Evolutionary conservation across 768 basidiomycete genomes (phyloP).

Genomic region (Russula earlei): DNA sequence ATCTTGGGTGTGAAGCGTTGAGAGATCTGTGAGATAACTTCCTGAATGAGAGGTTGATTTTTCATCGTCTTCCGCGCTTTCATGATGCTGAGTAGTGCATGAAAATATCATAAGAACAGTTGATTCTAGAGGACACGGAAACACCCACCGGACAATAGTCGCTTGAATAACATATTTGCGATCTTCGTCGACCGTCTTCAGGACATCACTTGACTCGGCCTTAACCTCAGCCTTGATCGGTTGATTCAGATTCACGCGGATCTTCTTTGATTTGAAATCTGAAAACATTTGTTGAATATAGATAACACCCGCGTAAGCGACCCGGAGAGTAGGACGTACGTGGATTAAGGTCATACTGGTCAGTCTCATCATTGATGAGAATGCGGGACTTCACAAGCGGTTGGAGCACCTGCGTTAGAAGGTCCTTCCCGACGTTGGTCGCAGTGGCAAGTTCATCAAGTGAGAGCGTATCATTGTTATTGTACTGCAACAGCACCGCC

Average conservation of each 20-base stretch:
- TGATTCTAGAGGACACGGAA: conserved; percentile 8
- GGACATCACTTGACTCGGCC: conserved; percentile 78
- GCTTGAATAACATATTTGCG: conserved; percentile 95
- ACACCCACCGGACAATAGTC: conserved; percentile 68
- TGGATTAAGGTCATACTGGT: conserved; percentile 89
- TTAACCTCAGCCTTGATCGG: conserved; percentile 94
- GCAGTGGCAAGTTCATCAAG: conserved; percentile 70
- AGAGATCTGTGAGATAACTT: conserved; percentile 84
- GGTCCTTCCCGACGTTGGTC: conserved; percentile 73
- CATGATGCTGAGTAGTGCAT: conserved; percentile 57
- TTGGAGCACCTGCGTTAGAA: conserved; percentile 59
- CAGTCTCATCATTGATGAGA: conserved; percentile 77
- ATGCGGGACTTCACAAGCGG: conserved; percentile 74
- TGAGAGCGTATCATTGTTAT: conserved; percentile 79
- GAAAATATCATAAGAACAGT: not conserved
- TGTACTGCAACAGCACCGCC: conserved; percentile 91
- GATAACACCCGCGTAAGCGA: not conserved
- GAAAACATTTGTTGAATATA: not conserved
- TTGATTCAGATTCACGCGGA: conserved; percentile 81
- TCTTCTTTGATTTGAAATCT: conserved; percentile 93
- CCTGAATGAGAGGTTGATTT: conserved; percentile 82
- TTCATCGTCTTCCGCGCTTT: conserved; percentile 94
- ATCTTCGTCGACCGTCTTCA: conserved; percentile 95
- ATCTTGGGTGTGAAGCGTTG: conserved; percentile 88
- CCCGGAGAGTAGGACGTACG: conserved; percentile 30